These are phyloP conservation scores for Talaromyces marneffei DNA, from an alignment of 2,329 filamentous ascomycete species.

Conservation along the genomic window DNA sequence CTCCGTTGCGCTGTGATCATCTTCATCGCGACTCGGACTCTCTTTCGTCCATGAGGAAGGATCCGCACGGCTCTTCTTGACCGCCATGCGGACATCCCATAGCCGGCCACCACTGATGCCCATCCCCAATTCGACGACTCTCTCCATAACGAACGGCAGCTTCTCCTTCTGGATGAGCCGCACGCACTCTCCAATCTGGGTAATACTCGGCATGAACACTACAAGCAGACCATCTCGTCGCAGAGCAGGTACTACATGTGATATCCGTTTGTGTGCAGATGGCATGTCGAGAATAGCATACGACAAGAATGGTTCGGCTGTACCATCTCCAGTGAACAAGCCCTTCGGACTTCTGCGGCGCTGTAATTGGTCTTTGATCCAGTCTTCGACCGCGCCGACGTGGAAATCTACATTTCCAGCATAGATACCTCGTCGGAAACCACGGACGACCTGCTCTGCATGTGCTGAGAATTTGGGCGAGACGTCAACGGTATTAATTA, in stretches of 20 bases:
- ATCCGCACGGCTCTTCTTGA: constrained; percentile 32
- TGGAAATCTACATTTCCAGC: constrained; percentile 67
- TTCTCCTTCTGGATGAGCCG: constrained; percentile 48
- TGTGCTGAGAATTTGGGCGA: constrained; percentile 57
- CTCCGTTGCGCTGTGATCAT: constrained; percentile 13
- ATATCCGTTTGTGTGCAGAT: constrained; percentile 48
- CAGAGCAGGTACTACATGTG: constrained; percentile 48
- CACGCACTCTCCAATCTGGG: constrained; percentile 65
- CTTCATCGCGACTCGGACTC: constrained; percentile 4
- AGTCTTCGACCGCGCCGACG: constrained; percentile 59
- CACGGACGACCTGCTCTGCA: constrained; percentile 58
- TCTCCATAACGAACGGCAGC: constrained; percentile 49
- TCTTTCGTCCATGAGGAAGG: constrained; percentile 27
- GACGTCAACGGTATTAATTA: constrained; percentile 71
- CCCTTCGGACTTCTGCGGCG: constrained; percentile 23
- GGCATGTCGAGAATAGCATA: constrained; percentile 72
- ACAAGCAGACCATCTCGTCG: constrained; percentile 59
- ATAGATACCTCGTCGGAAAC: constrained; percentile 67
- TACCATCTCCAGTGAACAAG: not conserved
- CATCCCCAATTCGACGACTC: constrained; percentile 41
- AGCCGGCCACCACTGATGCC: constrained; percentile 43
- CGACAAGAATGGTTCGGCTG: constrained; percentile 57
- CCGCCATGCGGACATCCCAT: constrained; percentile 43
- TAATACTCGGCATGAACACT: constrained; percentile 71
- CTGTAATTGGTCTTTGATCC: constrained; percentile 51